phyloP scores from a whole-genome alignment of 768 basidiomycete genomes.

The Porphyrellus cyaneotinctus region DNA sequence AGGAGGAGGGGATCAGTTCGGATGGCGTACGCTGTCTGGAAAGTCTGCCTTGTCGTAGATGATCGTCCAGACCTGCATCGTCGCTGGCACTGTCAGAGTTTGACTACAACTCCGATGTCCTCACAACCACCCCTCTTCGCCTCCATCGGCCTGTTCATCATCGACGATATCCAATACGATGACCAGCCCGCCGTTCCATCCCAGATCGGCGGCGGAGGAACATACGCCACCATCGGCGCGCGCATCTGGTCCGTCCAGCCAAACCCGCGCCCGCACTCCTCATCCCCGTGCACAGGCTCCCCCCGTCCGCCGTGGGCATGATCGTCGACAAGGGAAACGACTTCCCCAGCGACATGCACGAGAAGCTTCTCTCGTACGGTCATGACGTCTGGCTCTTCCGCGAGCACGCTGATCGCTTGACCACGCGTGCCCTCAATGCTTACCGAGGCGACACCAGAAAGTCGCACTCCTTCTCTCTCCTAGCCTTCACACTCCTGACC shows the following conservation, averaged over 20 bases:
- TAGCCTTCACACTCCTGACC: conserved; percentile 6
- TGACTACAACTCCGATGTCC: conserved; percentile 22
- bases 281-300: conserved; percentile 47
- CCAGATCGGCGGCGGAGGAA: conserved; percentile 88
- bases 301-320: conserved; percentile 67
- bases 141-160: conserved; percentile 87
- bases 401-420: conserved; percentile 48
- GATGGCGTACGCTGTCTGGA: conserved; percentile 34
- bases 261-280: neutral
- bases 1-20: neutral
- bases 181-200: conserved; percentile 31
- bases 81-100: conserved; percentile 9
- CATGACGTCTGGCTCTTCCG: conserved; percentile 76
- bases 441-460: conserved; percentile 71
- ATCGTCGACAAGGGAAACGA: conserved; percentile 78
- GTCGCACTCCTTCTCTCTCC: conserved; percentile 36
- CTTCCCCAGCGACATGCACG: conserved; percentile 59
- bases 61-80: conserved; percentile 44
- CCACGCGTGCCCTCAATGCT: conserved; percentile 69
- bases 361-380: conserved; percentile 58
- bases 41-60: conserved; percentile 34
- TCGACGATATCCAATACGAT: conserved; percentile 61
- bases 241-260: conserved; percentile 60
- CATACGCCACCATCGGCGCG: conserved; percentile 75
- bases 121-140: conserved; percentile 40